Base-by-base conservation (phyloP, 345 rosid genomes). In the Salix suchowensis region DNA sequence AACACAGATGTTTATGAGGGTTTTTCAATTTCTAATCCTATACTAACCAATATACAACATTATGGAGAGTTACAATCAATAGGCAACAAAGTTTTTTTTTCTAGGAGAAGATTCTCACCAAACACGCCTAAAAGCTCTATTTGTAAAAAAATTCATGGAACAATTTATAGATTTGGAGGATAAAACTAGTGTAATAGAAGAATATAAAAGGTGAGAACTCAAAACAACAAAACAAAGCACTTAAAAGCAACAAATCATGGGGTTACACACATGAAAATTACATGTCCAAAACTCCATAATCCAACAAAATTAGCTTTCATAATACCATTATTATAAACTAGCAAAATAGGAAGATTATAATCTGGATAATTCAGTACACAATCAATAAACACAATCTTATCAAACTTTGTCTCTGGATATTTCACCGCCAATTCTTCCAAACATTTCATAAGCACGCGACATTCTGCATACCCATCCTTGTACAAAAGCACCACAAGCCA, bases 281-380 rank as follows among this genome's bases (percentile, higher is more conserved):
- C 98, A 68, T 94, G 85, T 83, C 98, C 98, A 82, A 92, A 92
- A 79, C 86, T 90, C 74, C 79, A 85, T 77, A 86, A 34, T 30
- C 99, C 98, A 21, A 91, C 97, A 80, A 91, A 87, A 46, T 90
- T 94, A 48, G 92, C 99, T 86, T 92, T 96, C 80, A 92, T 90
- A 0, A 97, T 97, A 40, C 94, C 86, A 78, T 88, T 92, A 75
- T 88, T 93, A 86, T 94, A 96, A 72, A 94, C 98, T 82, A 94
- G 66, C 60, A 94, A 69, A 68, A 97, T 94, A 19, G 98, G 99
- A 72, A 96, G 91, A 87, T 94, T 94, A 30, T 83, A 76, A 76
- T 94, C 97, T 2, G 97, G 99, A 76, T 92, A 96, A 68, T 94
- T 94, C 0, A 95, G 99, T 76, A 96, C 94, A 82, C 97, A 96